Base-by-base conservation (phyloP, 73 alveolate genomes). In the Symbiodinium natans region DNA sequence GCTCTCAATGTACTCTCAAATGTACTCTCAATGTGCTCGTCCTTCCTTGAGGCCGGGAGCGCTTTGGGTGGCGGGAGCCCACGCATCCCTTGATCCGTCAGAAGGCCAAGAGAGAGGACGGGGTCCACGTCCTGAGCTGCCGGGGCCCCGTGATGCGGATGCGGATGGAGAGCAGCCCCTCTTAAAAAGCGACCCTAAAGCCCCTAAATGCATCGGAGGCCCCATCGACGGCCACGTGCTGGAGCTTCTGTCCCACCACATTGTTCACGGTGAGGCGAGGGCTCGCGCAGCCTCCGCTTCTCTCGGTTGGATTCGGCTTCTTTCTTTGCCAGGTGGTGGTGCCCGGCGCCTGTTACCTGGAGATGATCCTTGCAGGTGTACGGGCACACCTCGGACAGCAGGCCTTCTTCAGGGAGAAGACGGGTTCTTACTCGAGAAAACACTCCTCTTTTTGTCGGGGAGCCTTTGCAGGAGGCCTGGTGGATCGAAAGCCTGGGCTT, bases 181-280 rank as follows among this genome's bases (percentile, higher is more conserved):
- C n/a, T n/a, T n/a, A n/a, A n/a, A n/a, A n/a, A n/a, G n/a, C n/a
- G n/a, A n/a, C n/a, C n/a, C 59, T 9, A 13, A 6, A 6, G 13
- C 59, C 59, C 13, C 59, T 46, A 31, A 27, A 25, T 15, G 80
- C 31, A 23, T 9, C 38, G 33, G 46, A 92, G 98, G 97, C 41
- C 97, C 97, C 40, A 77, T 92, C 54, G 98, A 92, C 46, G 98
- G 98, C 15, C 98, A 92, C 56, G 98, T 92, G 33, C 86, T 92
- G 63, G 92, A 92, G 46, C 92, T 92, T 33, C 92, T 92, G 31
- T 92, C 98, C 41, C 98, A 92, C 39, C 98, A 92, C 92, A 92
- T 92, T 29, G 98, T 92, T 13, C 98, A 92, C 29, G 98, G 98
- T 4, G 98, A 92, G 98, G 98, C 39, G 63, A 11, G 29, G 31